Conservation (phyloP, 2,329 filamentous ascomycete genomes). For the Colletotrichum cereale region DNA sequence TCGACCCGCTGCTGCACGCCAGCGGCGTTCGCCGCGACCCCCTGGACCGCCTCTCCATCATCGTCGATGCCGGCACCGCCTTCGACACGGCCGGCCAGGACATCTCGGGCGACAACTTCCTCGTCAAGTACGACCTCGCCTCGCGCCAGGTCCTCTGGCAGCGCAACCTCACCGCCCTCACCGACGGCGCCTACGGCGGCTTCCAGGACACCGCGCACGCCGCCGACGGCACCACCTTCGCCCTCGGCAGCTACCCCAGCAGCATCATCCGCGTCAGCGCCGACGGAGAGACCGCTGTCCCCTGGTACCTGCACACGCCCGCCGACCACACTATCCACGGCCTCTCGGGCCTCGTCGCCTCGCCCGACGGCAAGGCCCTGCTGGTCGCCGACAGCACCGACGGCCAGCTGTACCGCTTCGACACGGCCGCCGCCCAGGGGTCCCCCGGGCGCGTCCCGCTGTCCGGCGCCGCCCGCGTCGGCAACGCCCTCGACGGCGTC, state of each 20-base stretch:
- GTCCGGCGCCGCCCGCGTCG: conserved; percentile 9
- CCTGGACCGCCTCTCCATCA: conserved; percentile 50
- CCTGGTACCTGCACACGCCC: conserved; percentile 50
- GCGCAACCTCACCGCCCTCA: conserved; percentile 49
- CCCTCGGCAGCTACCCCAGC: conserved; percentile 53
- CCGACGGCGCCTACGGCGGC: conserved; percentile 49
- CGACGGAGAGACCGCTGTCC: conserved; percentile 44
- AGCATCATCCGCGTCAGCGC: conserved; percentile 51
- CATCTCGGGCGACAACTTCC: conserved; percentile 52
- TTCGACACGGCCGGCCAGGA: conserved; percentile 52
- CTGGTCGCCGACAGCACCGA: conserved; percentile 49
- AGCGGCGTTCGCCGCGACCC: conserved; percentile 53
- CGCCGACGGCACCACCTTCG: conserved; percentile 50
- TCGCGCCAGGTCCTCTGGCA: conserved; percentile 47
- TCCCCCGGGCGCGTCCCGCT: conserved; percentile 17
- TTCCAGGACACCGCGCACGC: conserved; percentile 57
- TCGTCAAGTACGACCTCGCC: conserved; percentile 52
- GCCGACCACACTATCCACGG: conserved; percentile 45
- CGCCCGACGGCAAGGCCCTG: conserved; percentile 42
- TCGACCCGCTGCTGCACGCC: conserved; percentile 47
- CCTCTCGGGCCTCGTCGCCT: conserved; percentile 31
- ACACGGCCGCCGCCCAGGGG: conserved; percentile 42
- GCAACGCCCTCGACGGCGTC: conserved; percentile 45
- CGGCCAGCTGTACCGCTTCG: conserved; percentile 52
- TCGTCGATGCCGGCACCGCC: conserved; percentile 51